Conservation (phyloP, 306 rosid genomes). For the Luffa acutangula region DNA sequence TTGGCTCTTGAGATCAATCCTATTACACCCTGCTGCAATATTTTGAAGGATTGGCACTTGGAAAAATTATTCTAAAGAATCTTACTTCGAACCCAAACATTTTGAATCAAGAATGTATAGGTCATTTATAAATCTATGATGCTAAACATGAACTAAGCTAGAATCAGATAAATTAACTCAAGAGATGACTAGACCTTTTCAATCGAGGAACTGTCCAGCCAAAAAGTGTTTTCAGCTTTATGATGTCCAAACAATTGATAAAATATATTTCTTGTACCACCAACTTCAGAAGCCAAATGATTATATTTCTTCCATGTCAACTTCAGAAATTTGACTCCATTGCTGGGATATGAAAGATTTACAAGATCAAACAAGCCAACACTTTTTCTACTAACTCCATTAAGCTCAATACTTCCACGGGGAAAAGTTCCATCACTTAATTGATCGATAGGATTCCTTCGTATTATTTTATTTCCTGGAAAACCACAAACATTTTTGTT, state of each 20-base stretch:
- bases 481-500: constrained; percentile 30
- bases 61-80: background rate
- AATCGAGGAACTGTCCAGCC: constrained; percentile 95
- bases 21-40: background rate
- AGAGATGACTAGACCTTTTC: constrained; percentile 57
- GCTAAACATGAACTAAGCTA: background rate
- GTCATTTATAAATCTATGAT: background rate
- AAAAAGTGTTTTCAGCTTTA: constrained; percentile 72
- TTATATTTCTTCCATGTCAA: constrained; percentile 75
- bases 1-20: background rate
- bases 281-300: constrained; percentile 64
- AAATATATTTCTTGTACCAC: constrained; percentile 75
- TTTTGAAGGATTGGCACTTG: background rate
- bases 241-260: constrained; percentile 62
- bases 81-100: background rate
- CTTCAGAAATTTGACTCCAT: constrained; percentile 43
- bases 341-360: constrained; percentile 36
- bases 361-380: constrained; percentile 22
- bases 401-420: constrained; percentile 11
- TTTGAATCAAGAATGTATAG: background rate
- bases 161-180: constrained; percentile 2
- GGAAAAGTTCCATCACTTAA: constrained; percentile 20
- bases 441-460: constrained; percentile 21
- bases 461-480: constrained; percentile 22
- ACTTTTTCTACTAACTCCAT: constrained; percentile 19